Evolutionary conservation across 805 yeast species (phyloP).

Genomic region (Tetrapisispora namnaoensis): DNA sequence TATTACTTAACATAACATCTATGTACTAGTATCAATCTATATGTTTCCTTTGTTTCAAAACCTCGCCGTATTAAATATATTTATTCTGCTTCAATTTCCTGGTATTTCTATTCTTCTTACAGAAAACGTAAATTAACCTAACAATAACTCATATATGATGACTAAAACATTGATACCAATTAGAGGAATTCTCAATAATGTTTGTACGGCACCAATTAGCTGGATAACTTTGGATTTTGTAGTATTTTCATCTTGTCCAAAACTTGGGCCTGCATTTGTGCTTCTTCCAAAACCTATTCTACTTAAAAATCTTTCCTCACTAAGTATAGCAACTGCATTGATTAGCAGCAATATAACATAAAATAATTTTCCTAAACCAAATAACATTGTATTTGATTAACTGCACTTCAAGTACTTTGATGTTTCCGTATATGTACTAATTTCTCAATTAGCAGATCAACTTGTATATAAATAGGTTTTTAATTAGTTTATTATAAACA

Average conservation of each 20-base stretch:
- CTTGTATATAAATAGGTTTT: no score
- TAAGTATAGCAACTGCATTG: conserved; percentile 68
- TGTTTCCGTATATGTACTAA: no score
- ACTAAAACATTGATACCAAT: conserved; percentile 58
- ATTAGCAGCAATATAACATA: conserved; percentile 48
- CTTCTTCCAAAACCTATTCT: conserved; percentile 45
- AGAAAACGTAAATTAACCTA: conserved; percentile 37
- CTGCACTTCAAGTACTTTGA: not conserved
- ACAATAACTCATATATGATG: conserved; percentile 56
- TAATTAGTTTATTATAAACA: no score
- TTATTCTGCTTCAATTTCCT: not conserved
- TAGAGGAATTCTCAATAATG: conserved; percentile 65
- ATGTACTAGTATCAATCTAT: not conserved
- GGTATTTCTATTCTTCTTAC: not conserved
- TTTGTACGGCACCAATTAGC: conserved; percentile 64
- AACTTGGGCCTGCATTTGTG: conserved; percentile 31
- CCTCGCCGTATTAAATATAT: not conserved
- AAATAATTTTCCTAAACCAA: conserved; percentile 51
- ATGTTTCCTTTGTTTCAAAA: not conserved
- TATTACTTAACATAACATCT: not conserved
- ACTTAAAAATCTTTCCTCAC: conserved; percentile 70
- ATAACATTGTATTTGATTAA: conserved; percentile 30
- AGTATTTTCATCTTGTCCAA: conserved; percentile 39
- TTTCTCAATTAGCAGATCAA: no score
- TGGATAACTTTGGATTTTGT: conserved; percentile 52